These are phyloP conservation scores for Dipodascopsis uninucleata DNA, from an alignment of 805 yeast genomes.

Conservation along the genomic window DNA sequence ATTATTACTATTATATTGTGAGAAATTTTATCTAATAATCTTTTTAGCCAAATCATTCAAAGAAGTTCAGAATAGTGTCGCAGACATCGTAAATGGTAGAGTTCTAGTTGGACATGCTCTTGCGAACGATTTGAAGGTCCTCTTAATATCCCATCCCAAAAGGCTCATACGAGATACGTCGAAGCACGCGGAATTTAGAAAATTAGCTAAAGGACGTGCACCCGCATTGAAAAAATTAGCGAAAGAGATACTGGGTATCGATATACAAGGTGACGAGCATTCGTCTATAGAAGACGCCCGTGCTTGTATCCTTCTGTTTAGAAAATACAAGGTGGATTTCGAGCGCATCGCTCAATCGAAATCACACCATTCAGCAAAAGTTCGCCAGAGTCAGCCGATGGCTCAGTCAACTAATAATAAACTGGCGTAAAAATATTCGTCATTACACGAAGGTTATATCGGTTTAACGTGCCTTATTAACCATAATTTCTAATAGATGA, in stretches of 20 bases:
- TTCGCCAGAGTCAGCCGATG: no score
- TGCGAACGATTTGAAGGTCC: constrained; percentile 68
- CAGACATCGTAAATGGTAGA: constrained; percentile 51
- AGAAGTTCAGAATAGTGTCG: constrained; percentile 58
- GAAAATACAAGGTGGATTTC: constrained; percentile 58
- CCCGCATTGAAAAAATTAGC: constrained; percentile 70
- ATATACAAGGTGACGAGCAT: constrained; percentile 72
- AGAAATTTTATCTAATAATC: not conserved
- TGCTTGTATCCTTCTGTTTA: constrained; percentile 79
- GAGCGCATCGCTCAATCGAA: constrained; percentile 37
- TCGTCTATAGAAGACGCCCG: constrained; percentile 89
- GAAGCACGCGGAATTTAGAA: constrained; percentile 36
- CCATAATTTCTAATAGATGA: no score
- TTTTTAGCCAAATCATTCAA: constrained; percentile 57
- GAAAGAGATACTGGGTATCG: constrained; percentile 51
- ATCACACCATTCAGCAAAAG: no score
- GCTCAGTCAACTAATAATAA: no score
- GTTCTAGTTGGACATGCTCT: constrained; percentile 83
- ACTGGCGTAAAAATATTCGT: no score
- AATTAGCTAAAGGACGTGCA: constrained; percentile 59
- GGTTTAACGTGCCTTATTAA: no score
- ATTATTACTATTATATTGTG: not conserved
- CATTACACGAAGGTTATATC: no score
- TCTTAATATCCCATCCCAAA: constrained; percentile 65
- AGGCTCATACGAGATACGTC: constrained; percentile 71